Evolutionary conservation across 2,329 filamentous ascomycete species (phyloP).

Genomic region (Dactylellina parvicollis): DNA sequence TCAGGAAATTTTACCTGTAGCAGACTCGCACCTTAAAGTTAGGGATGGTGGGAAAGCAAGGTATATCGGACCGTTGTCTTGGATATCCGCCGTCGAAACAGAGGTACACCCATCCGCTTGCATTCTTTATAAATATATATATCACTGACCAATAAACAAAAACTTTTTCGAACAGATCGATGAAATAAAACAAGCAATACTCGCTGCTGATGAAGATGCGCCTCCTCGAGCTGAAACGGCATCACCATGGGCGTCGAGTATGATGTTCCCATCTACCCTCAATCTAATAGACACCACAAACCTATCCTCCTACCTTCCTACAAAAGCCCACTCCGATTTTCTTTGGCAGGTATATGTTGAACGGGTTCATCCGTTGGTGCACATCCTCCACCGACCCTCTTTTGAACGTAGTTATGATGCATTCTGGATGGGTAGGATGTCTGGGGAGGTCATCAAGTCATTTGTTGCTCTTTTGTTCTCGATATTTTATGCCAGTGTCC

Average conservation of each 20-base stretch:
- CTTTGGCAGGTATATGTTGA: conserved; percentile 46
- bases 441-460: conserved; percentile 32
- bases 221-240: conserved; percentile 5
- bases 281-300: conserved; percentile 34
- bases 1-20: conserved; percentile 44
- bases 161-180: conserved; percentile 43
- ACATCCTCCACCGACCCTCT: conserved; percentile 40
- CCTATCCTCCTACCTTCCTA: conserved; percentile 35
- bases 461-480: conserved; percentile 46
- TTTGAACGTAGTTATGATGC: conserved; percentile 40
- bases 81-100: conserved; percentile 50
- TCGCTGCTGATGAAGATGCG: conserved; percentile 17
- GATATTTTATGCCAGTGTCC: conserved; percentile 41
- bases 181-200: conserved; percentile 50
- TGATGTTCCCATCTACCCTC: conserved; percentile 45
- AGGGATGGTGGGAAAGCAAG: conserved; percentile 41
- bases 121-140: not conserved
- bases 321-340: conserved; percentile 46
- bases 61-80: conserved; percentile 49
- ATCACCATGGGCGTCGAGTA: conserved; percentile 44
- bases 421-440: conserved; percentile 40
- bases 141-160: not conserved
- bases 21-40: conserved; percentile 46
- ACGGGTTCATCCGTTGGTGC: conserved; percentile 39
- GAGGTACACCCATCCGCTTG: conserved; percentile 19